phyloP scores from a whole-genome alignment of 2,329 filamentous ascomycete species.

The Exophiala alcalophila region DNA sequence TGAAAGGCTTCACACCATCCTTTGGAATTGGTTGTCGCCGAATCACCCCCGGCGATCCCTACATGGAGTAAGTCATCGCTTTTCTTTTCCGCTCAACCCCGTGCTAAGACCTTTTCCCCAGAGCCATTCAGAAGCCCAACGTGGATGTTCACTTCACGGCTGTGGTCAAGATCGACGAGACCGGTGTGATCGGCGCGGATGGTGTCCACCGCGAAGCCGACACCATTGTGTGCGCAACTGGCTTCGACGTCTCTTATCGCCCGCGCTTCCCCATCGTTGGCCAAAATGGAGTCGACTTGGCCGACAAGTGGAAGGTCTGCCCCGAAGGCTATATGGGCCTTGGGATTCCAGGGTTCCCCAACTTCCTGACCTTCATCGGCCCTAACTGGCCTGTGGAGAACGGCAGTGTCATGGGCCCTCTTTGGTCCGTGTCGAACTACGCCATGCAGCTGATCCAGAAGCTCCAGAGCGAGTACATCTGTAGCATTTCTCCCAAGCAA shows the following conservation, averaged over 20 bases:
- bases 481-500: slow-evolving; percentile 38
- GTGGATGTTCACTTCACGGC: slow-evolving; percentile 52
- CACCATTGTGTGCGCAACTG: slow-evolving; percentile 42
- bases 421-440: slow-evolving; percentile 42
- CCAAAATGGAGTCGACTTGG: slow-evolving; percentile 40
- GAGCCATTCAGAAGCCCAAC: slow-evolving; percentile 49
- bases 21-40: slow-evolving; percentile 47
- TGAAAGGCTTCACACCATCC: slow-evolving; percentile 48
- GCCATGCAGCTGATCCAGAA: slow-evolving; percentile 42
- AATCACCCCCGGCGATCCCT: slow-evolving; percentile 51
- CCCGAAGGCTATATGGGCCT: slow-evolving; percentile 32
- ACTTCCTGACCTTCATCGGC: slow-evolving; percentile 31
- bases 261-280: slow-evolving; percentile 46
- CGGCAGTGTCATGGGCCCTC: slow-evolving; percentile 44
- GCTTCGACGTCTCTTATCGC: slow-evolving; percentile 41
- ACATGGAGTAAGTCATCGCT: slow-evolving; percentile 38
- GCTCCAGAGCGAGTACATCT: slow-evolving; percentile 44
- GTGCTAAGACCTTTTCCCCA: slow-evolving; percentile 5
- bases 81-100: neutral
- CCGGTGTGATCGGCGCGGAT: slow-evolving; percentile 40
- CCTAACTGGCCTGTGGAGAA: slow-evolving; percentile 45
- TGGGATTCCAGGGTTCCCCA: slow-evolving; percentile 32
- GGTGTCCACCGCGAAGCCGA: slow-evolving; percentile 36
- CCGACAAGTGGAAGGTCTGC: slow-evolving; percentile 44
- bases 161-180: slow-evolving; percentile 46